Conservation (phyloP, 306 rosid species). For the Pyrus pyrifolia region DNA sequence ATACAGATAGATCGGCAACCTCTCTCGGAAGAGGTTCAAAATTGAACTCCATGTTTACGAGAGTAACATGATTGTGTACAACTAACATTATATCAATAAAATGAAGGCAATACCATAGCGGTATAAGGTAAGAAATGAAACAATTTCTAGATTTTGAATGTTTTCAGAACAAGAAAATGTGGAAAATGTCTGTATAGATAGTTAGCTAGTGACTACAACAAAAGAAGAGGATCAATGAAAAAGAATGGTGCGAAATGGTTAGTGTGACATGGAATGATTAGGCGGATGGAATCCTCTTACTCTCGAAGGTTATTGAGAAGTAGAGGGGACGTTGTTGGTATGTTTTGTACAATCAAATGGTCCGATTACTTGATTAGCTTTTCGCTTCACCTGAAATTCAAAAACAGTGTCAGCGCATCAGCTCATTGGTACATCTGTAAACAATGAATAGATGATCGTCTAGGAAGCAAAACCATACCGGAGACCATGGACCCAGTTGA, state of each 20-base stretch:
- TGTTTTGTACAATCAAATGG: slow-evolving; percentile 86
- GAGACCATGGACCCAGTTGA: slow-evolving; percentile 88
- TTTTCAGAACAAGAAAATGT: background rate
- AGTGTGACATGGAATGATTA: background rate
- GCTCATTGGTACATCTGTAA: background rate
- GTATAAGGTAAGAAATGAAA: background rate
- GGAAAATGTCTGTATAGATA: background rate
- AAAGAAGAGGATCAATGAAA: background rate
- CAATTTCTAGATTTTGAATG: background rate
- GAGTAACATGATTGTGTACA: too few species aligned
- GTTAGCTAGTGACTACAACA: background rate
- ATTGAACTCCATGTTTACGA: too few species aligned
- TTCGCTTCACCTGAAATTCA: slow-evolving; percentile 63
- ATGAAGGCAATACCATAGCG: background rate
- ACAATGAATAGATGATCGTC: background rate
- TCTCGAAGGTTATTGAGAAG: slow-evolving; percentile 9
- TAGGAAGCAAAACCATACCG: slow-evolving; percentile 44
- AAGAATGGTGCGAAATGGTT: background rate
- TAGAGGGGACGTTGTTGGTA: slow-evolving; percentile 29
- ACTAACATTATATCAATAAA: too few species aligned
- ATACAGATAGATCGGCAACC: too few species aligned
- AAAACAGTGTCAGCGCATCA: background rate
- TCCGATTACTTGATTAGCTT: slow-evolving; percentile 60
- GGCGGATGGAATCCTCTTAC: background rate
- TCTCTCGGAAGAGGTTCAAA: too few species aligned